Evolutionary conservation across 2,329 filamentous ascomycete species (phyloP), one percentile per base, ranked within the genome.

Genomic region (Cladosporium colombiae): DNA sequence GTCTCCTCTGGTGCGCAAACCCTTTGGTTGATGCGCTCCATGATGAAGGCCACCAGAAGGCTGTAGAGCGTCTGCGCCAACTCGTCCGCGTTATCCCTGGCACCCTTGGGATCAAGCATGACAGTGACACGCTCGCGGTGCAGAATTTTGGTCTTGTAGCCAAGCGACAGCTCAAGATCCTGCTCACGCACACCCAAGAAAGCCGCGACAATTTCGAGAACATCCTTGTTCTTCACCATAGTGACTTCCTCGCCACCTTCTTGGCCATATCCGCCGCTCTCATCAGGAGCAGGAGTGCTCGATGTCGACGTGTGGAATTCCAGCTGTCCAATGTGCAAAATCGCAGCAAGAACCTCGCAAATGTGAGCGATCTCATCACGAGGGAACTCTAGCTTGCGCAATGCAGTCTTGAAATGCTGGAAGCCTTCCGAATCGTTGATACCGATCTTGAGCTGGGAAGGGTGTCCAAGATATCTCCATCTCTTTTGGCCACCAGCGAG

Each of bases 61-160:
- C 93, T 94, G 80, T 99, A 99, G 0, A 99, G 82, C 0, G 94
- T 97, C 61, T 94, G 87, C 5, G 95, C 93, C 58, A 99, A 86
- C 78, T 98, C 95, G 74, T 98, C 93, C 18, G 95, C 95, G 72
- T 97, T 97, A 46, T 88, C 89, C 60, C 93, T 89, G 55, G 95
- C 95, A 46, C 95, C 95, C 65, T 88, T 89, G 7, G 94, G 92
- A 75, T 99, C 95, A 37, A 99, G 86, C 93, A 99, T 96, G 70
- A 99, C 91, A 0, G 95, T 99, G n/a, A 99, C 95, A 64, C 95
- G 90, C 82, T 99, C 95, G 69, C 93, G 91, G 75, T 96, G 91
- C 65, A 99, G 89, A 71, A 95, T 97, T 83, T 96, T 97, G 23
- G 93, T 98, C 81, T 96, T 96, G 83, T 97, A 97, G 3, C 93